phyloP scores from a whole-genome alignment of 2,329 filamentous ascomycete genomes.

The Phyllosticta citribraziliensis region DNA sequence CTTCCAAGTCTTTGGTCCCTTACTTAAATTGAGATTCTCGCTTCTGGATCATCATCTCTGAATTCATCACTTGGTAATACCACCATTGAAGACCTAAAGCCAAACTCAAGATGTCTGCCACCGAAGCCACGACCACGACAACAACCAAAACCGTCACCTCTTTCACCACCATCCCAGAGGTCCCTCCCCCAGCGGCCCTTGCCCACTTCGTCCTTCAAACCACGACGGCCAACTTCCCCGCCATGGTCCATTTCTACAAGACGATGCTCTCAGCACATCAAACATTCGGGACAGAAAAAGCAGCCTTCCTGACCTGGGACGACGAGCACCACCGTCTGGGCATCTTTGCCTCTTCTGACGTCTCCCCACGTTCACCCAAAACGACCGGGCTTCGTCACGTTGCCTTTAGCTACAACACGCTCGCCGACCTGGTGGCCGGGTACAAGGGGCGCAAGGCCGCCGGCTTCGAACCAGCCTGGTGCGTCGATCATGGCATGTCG shows the following conservation, averaged over 20 bases:
- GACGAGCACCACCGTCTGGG: slow-evolving; percentile 41
- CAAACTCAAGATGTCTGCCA: background rate
- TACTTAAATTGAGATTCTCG: background rate
- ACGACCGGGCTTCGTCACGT: slow-evolving; percentile 32
- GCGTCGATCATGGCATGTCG: slow-evolving; percentile 40
- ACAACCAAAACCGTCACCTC: background rate
- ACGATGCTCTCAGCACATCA: slow-evolving; percentile 27
- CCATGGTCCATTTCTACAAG: slow-evolving; percentile 30
- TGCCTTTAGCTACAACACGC: slow-evolving; percentile 30
- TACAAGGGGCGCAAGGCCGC: slow-evolving; percentile 29
- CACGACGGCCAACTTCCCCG: slow-evolving; percentile 15
- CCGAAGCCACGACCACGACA: background rate
- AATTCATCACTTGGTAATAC: background rate
- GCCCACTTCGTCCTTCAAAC: slow-evolving; percentile 23
- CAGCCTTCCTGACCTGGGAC: slow-evolving; percentile 36
- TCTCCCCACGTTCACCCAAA: slow-evolving; percentile 14
- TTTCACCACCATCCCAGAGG: background rate
- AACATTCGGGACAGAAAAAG: slow-evolving; percentile 15
- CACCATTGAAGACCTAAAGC: background rate
- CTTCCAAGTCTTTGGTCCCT: background rate
- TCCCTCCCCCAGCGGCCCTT: slow-evolving; percentile 12
- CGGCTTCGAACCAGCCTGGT: slow-evolving; percentile 34
- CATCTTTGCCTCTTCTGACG: slow-evolving; percentile 23
- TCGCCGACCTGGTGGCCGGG: slow-evolving; percentile 27
- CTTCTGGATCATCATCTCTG: background rate